Evolutionary conservation across 1,284 basidiomycete species (phyloP), one percentile per base, ranked within the genome.

Genomic region (Boletus sp.): DNA sequence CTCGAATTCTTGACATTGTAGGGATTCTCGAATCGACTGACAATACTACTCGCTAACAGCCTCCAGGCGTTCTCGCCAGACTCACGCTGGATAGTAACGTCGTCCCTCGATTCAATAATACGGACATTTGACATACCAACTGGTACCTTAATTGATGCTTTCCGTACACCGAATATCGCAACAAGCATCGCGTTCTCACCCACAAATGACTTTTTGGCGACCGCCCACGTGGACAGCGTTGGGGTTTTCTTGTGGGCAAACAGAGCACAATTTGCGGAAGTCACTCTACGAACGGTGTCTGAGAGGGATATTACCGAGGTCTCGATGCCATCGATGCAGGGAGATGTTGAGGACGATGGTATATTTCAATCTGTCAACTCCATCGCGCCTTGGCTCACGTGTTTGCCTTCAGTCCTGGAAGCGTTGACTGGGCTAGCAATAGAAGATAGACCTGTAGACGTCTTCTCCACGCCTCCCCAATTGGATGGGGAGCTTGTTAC

Each of bases 221-320:
- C 94, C 2, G 77, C 91, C 0, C 96, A 99, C 67, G 84, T 95
- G 3, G 94, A 96, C 62, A 93, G 86, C 50, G 85, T 97, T 37
- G 96, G 94, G 5, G 80, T 99, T 5, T 94, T 89, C 65, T 78
- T 99, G 12, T 99, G 96, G 91, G 92, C 94, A 17, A 99, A 99
- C 69, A 84, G 93, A 48, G 91, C 94, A 14, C 95, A 97, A 63
- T 98, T 94, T 66, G 70, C 84, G 0, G 89, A 95, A 48, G 79
- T 97, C 8, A 78, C 92, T 2, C 81, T 96, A 62, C 82, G 85
- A 54, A 84, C 84, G 44, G 76, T 95, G 14, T 76, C 81, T 34
- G 89, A 94, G 54, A 82, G 85, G 29, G 85, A 91, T 44, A 72
- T 88, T 6, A 69, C 74, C 4, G 82, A 89, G 40, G 78, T 87